A percentile compares a stretch with the other conserved stretches of the same genome.
Evolutionary conservation across 2,329 filamentous ascomycete species (phyloP).

Genomic region (Colletotrichum sp.): DNA sequence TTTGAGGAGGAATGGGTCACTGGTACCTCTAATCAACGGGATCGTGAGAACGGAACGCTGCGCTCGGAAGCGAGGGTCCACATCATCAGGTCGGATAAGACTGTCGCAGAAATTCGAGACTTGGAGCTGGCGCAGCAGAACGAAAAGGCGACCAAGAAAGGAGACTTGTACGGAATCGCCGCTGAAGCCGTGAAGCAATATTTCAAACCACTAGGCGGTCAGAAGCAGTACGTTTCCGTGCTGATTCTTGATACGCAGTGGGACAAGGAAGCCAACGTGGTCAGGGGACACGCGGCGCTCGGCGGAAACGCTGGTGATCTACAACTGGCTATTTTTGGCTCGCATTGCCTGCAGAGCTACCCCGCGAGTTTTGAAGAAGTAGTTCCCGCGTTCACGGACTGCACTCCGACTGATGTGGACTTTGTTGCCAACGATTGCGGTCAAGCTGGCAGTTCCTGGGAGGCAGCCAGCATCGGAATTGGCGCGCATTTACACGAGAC

Average conservation of each 20-base stretch:
- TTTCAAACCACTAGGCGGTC: slow-evolving; percentile 76
- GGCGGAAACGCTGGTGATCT: slow-evolving; percentile 76
- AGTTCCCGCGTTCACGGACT: slow-evolving; percentile 86
- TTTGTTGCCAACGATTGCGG: slow-evolving; percentile 85
- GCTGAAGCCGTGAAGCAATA: slow-evolving; percentile 78
- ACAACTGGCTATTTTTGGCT: slow-evolving; percentile 88
- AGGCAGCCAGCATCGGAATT: slow-evolving; percentile 92
- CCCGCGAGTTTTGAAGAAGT: slow-evolving; percentile 90
- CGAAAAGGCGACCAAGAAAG: slow-evolving; percentile 68
- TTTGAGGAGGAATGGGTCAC: slow-evolving; percentile 96
- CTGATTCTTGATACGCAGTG: slow-evolving; percentile 89
- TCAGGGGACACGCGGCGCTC: slow-evolving; percentile 84
- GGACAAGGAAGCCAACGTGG: slow-evolving; percentile 73
- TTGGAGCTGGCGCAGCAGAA: slow-evolving; percentile 82
- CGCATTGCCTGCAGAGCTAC: slow-evolving; percentile 90
- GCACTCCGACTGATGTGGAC: slow-evolving; percentile 83
- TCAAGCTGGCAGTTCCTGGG: slow-evolving; percentile 90
- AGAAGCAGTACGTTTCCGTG: slow-evolving; percentile 88
- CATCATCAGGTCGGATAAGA: slow-evolving; percentile 81
- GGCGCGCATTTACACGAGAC: slow-evolving; percentile 92
- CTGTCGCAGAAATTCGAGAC: slow-evolving; percentile 81
- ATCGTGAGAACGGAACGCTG: slow-evolving; percentile 73
- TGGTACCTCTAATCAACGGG: slow-evolving; percentile 78
- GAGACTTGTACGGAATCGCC: slow-evolving; percentile 78
- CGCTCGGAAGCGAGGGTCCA: slow-evolving; percentile 92